Percentiles rank a stretch among this genome's conserved stretches.
Conservation (phyloP, 2,329 filamentous ascomycete genomes). For the Microsporum canis region DNA sequence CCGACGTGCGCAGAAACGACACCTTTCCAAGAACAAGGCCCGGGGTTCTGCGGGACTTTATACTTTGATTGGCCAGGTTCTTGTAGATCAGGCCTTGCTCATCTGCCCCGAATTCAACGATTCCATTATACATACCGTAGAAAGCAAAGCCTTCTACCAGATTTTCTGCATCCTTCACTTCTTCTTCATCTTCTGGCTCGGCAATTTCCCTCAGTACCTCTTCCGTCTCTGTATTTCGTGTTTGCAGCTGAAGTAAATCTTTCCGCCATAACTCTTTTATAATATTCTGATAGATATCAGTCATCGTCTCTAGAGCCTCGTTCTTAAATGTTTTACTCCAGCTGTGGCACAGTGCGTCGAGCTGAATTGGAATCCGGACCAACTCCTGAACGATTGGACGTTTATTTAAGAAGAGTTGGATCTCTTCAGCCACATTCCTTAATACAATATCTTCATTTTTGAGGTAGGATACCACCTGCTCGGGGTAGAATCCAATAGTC, state of each 20-base stretch:
- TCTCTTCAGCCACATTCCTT: slow-evolving; percentile 12
- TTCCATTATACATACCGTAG: slow-evolving; percentile 24
- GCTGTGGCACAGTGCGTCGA: slow-evolving; percentile 35
- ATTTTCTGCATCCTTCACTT: slow-evolving; percentile 12
- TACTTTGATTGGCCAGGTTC: background rate
- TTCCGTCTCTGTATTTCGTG: slow-evolving; percentile 11
- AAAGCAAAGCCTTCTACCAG: slow-evolving; percentile 29
- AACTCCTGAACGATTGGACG: slow-evolving; percentile 27
- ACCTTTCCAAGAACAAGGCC: slow-evolving; percentile 13
- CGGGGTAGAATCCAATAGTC: slow-evolving; percentile 30
- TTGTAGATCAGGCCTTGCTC: background rate
- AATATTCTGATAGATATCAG: slow-evolving; percentile 19
- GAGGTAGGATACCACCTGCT: slow-evolving; percentile 29
- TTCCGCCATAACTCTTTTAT: slow-evolving; percentile 13
- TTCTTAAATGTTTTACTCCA: slow-evolving; percentile 20
- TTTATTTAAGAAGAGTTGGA: slow-evolving; percentile 25
- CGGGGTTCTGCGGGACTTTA: background rate
- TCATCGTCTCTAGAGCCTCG: background rate
- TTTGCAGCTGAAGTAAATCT: too few species aligned
- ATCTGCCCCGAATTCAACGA: slow-evolving; percentile 25
- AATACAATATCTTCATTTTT: slow-evolving; percentile 9
- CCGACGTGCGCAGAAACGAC: slow-evolving; percentile 27
- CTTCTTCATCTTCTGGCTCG: slow-evolving; percentile 6
- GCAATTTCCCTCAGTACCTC: background rate
- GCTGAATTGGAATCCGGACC: slow-evolving; percentile 35